Evolutionary conservation across 805 yeast species (phyloP).

Genomic region (Sugiyamaella mastotermitis): DNA sequence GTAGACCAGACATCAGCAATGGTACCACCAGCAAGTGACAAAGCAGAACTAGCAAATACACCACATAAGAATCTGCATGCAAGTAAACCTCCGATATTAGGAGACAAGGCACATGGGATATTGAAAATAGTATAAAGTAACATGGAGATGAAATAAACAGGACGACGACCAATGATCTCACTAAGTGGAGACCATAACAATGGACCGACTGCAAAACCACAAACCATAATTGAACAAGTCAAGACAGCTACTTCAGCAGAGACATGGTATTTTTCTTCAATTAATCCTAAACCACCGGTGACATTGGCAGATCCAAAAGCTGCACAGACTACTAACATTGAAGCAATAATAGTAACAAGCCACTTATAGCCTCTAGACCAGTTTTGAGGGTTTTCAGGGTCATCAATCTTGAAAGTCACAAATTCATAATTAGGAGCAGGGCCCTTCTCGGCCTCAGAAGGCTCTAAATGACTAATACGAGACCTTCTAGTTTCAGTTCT

Average conservation of each 20-base stretch:
- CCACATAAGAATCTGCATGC: constrained; percentile 86
- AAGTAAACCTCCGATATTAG: constrained; percentile 72
- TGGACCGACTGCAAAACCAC: constrained; percentile 86
- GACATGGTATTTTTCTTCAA: constrained; percentile 61
- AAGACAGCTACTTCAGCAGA: constrained; percentile 72
- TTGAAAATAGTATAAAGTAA: constrained; percentile 71
- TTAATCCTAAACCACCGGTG: constrained; percentile 74
- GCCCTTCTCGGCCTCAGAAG: constrained; percentile 2
- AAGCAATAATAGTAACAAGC: constrained; percentile 54
- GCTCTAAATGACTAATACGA: constrained; percentile 25
- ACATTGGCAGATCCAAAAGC: constrained; percentile 92
- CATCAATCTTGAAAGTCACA: constrained; percentile 73
- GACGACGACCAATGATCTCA: constrained; percentile 80
- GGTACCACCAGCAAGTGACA: constrained; percentile 85
- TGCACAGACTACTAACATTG: constrained; percentile 75
- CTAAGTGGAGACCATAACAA: constrained; percentile 83
- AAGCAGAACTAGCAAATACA: constrained; percentile 75
- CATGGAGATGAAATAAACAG: constrained; percentile 74
- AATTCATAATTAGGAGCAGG: constrained; percentile 32
- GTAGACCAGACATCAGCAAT: constrained; percentile 84
- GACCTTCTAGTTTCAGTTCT: constrained; percentile 34
- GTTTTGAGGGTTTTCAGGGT: constrained; percentile 87
- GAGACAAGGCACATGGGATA: constrained; percentile 80
- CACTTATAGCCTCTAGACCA: constrained; percentile 48
- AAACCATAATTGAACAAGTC: constrained; percentile 79